phyloP scores from a whole-genome alignment of 1,284 basidiomycete species.

The Naganishia albida region DNA sequence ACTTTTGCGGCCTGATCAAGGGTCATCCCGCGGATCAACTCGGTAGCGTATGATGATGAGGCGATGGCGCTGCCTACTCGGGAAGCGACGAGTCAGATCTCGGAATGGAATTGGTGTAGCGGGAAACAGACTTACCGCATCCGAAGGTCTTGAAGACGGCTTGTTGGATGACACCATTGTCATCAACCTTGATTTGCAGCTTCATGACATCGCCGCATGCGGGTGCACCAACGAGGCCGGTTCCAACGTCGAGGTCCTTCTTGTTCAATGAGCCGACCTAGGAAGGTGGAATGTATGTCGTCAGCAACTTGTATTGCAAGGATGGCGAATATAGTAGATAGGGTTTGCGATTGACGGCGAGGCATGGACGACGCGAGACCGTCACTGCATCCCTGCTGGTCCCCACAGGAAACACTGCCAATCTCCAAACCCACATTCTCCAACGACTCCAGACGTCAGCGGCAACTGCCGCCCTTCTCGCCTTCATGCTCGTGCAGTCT shows the following conservation, averaged over 20 bases:
- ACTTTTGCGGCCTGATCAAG: slow-evolving; percentile 93
- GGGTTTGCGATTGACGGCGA: too few relatives aligned
- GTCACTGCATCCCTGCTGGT: too few relatives aligned
- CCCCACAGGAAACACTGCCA: background rate
- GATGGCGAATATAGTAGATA: too few relatives aligned
- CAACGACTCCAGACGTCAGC: background rate
- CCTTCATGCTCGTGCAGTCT: too few relatives aligned
- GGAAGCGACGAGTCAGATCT: slow-evolving; percentile 56
- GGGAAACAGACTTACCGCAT: slow-evolving; percentile 37
- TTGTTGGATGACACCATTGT: slow-evolving; percentile 86
- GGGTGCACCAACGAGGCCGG: slow-evolving; percentile 96
- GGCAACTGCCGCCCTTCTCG: too few relatives aligned
- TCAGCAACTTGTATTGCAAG: background rate
- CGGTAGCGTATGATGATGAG: slow-evolving; percentile 95
- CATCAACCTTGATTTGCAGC: slow-evolving; percentile 96
- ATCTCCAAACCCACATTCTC: too few relatives aligned
- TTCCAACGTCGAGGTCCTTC: slow-evolving; percentile 86
- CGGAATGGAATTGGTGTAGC: background rate
- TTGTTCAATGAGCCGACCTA: slow-evolving; percentile 96
- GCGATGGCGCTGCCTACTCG: slow-evolving; percentile 81
- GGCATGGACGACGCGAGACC: too few relatives aligned
- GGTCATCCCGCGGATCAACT: slow-evolving; percentile 92
- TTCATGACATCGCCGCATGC: slow-evolving; percentile 81
- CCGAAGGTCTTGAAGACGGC: slow-evolving; percentile 99
- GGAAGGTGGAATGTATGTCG: slow-evolving; percentile 53